Evolutionary conservation across 2,329 filamentous ascomycete species (phyloP), one percentile per base, ranked within the genome.

Genomic region (Didymella segeticola): DNA sequence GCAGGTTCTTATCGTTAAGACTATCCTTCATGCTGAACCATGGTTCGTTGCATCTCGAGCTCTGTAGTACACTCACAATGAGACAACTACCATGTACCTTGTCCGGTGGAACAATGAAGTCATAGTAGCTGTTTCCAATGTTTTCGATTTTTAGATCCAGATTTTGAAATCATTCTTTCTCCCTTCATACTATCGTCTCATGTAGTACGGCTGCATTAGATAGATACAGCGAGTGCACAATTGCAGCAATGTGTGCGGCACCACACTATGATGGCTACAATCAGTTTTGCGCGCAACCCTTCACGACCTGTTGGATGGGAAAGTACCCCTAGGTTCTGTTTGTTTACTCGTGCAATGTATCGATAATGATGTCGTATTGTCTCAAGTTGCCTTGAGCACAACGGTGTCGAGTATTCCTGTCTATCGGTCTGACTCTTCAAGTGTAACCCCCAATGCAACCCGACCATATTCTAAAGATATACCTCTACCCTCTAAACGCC

Each of bases 21-120:
- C 39, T 22, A 43, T 43, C 39, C 39, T 43, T 43, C 26, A 6
- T 31, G 39, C 26, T 43, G 39, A 43, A 43, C 39, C 27, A 43
- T 43, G 39, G 26, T 20, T 30, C 39, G 17, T 43, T 43, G 39
- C 23, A 23, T 43, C 39, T 43, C 39, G 15, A 17, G 17, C 39
- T 43, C 27, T 30, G 31, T 23, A 43, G 39, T 10, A 22, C 17
- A 25, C 39, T 43, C 39, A 31, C 39, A n/a, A 43, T 43, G 30
- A 27, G 39, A 43, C 27, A 31, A 27, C 39, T 43, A 43, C 39
- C 39, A 43, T 31, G 31, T 43, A 30, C 39, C 39, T 43, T 22
- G 39, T 43, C 38, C 38, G 30, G 38, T 42, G 38, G 25, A 19
- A 42, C 38, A 43, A 30, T 43, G 25, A 31, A 43, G 26, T 30